phyloP scores from a whole-genome alignment of 2,329 filamentous ascomycete genomes.

The Talaromyces sp. region DNA sequence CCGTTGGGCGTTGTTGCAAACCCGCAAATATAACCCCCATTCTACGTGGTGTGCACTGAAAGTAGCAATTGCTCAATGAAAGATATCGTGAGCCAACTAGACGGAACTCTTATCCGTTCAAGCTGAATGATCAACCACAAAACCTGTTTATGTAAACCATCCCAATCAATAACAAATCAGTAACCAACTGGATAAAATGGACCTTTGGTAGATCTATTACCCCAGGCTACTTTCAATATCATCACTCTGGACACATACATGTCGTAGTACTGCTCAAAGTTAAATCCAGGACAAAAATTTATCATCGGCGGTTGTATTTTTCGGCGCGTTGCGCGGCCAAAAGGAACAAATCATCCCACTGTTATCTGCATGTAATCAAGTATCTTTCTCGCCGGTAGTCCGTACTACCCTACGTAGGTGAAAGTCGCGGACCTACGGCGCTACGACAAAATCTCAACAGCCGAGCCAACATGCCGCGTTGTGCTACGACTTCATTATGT shows the following conservation, averaged over 20 bases:
- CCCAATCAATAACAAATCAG: not conserved
- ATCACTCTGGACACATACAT: not conserved
- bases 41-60: not conserved
- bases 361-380: not conserved
- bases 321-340: constrained; percentile 8
- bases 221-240: not conserved
- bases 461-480: not conserved
- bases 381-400: not conserved
- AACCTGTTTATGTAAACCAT: constrained; percentile 2
- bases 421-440: not conserved
- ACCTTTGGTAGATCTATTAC: not conserved
- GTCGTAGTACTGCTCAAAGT: not conserved
- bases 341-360: not conserved
- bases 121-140: not conserved
- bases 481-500: not conserved
- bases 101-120: not conserved
- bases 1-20: not conserved
- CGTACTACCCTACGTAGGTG: not conserved
- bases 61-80: not conserved
- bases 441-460: not conserved
- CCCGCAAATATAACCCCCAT: not conserved
- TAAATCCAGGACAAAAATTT: not conserved
- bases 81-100: not conserved
- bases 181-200: not conserved
- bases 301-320: not conserved